Conservation (phyloP, 2,329 filamentous ascomycete species). For the Elsinoe necatrix region DNA sequence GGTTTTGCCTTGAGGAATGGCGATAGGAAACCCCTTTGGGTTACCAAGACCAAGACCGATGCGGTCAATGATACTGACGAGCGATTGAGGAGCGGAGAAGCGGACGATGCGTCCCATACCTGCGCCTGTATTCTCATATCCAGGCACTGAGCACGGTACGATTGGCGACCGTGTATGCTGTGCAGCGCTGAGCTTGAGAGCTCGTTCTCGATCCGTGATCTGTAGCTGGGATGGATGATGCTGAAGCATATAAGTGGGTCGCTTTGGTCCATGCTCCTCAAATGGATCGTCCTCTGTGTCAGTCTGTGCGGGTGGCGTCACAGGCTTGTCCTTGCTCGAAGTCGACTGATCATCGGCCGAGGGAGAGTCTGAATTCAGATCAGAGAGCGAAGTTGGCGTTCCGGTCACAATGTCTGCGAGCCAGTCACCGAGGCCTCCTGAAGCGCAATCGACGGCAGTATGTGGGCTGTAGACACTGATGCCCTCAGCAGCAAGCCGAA, state of each 20-base stretch:
- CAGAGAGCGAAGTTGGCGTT: conserved; percentile 30
- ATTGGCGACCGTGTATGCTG: conserved; percentile 48
- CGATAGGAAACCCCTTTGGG: conserved; percentile 56
- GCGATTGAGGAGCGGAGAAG: conserved; percentile 44
- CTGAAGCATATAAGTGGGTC: conserved; percentile 37
- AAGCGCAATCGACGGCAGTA: conserved; percentile 83
- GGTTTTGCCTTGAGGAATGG: conserved; percentile 51
- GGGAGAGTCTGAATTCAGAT: conserved; percentile 13
- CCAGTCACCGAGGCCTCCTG: conserved; percentile 85
- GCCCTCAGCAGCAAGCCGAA: conserved; percentile 73
- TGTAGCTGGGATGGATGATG: conserved; percentile 42
- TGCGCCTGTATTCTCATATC: conserved; percentile 39
- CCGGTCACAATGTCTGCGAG: conserved; percentile 76
- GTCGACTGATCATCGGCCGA: background rate
- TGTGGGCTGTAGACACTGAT: conserved; percentile 96
- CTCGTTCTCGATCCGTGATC: conserved; percentile 26
- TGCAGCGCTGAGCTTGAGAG: conserved; percentile 34
- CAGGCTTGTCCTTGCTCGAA: conserved; percentile 5
- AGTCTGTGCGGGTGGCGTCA: conserved; percentile 16
- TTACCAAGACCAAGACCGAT: conserved; percentile 57
- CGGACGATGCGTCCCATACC: conserved; percentile 55
- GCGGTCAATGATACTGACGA: conserved; percentile 52
- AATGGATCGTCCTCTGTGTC: conserved; percentile 30
- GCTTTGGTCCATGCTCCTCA: conserved; percentile 27
- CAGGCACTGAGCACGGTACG: conserved; percentile 37